These are phyloP conservation scores for Rosa lucieae DNA, from an alignment of 306 rosid genomes.

Conservation along the genomic window DNA sequence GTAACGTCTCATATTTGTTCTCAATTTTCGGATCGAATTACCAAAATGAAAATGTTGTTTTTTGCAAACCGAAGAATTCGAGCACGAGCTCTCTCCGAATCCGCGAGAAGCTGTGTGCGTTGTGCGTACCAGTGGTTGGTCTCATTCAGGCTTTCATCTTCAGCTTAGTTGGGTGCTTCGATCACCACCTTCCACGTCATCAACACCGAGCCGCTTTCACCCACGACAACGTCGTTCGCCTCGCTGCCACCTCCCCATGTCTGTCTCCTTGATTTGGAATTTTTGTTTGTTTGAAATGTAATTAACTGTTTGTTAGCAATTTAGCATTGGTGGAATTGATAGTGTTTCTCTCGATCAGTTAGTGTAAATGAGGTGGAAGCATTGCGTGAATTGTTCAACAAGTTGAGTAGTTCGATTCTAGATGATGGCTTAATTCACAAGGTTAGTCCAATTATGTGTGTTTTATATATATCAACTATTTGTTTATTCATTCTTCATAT, in stretches of 20 bases:
- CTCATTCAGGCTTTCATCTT: slow-evolving; percentile 37
- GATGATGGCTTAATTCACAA: slow-evolving; percentile 74
- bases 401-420: slow-evolving; percentile 58
- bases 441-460: slow-evolving; percentile 28
- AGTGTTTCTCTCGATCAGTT: slow-evolving; percentile 34
- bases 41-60: neutral
- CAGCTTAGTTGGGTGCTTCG: slow-evolving; percentile 49
- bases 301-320: neutral
- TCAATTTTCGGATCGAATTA: too few relatives aligned
- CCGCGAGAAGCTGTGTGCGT: slow-evolving; percentile 43
- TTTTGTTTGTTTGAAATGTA: neutral
- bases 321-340: neutral
- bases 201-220: slow-evolving; percentile 18
- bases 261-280: neutral
- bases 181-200: slow-evolving; percentile 9
- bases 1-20: slow-evolving; percentile 11
- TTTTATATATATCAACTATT: neutral
- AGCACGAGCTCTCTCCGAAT: slow-evolving; percentile 39
- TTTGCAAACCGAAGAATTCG: slow-evolving; percentile 9
- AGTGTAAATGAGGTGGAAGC: slow-evolving; percentile 75
- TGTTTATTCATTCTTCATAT: neutral
- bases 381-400: slow-evolving; percentile 59
- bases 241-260: slow-evolving; percentile 59
- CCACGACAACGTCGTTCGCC: slow-evolving; percentile 43
- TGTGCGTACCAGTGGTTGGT: slow-evolving; percentile 45